phyloP scores from a whole-genome alignment of 2,329 filamentous ascomycete genomes.

The Xylaria arbuscula region DNA sequence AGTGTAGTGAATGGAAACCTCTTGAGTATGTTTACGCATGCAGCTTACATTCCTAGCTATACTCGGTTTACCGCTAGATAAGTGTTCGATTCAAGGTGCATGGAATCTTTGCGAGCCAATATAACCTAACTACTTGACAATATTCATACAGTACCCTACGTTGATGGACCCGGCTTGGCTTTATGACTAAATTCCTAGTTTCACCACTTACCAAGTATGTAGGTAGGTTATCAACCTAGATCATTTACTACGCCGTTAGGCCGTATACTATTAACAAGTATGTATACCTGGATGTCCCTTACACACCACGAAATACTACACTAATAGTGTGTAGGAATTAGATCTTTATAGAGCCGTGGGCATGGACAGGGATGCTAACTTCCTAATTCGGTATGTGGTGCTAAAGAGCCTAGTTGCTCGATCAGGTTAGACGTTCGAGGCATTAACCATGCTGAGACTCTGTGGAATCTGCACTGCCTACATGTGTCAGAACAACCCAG shows the following conservation, averaged over 20 bases:
- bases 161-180: conserved; percentile 29
- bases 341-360: conserved; percentile 11
- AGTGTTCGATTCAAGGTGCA: conserved; percentile 21
- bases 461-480: background rate
- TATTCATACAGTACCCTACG: conserved; percentile 20
- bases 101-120: conserved; percentile 13
- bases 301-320: background rate
- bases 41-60: conserved; percentile 9
- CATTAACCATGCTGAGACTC: conserved; percentile 13
- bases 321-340: conserved; percentile 12
- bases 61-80: background rate
- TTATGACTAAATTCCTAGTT: conserved; percentile 10
- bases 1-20: background rate
- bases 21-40: background rate
- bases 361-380: conserved; percentile 34
- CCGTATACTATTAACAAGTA: background rate
- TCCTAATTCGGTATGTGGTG: conserved; percentile 33
- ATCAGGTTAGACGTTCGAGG: conserved; percentile 20
- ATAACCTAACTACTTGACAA: background rate
- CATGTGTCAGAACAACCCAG: background rate
- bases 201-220: background rate
- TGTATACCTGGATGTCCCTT: conserved; percentile 10
- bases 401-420: conserved; percentile 23
- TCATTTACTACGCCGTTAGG: conserved; percentile 5
- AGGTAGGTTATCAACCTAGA: background rate